These are phyloP conservation scores for Geotrichum fermentans DNA, from an alignment of 1,139 yeast species.

Conservation along the genomic window DNA sequence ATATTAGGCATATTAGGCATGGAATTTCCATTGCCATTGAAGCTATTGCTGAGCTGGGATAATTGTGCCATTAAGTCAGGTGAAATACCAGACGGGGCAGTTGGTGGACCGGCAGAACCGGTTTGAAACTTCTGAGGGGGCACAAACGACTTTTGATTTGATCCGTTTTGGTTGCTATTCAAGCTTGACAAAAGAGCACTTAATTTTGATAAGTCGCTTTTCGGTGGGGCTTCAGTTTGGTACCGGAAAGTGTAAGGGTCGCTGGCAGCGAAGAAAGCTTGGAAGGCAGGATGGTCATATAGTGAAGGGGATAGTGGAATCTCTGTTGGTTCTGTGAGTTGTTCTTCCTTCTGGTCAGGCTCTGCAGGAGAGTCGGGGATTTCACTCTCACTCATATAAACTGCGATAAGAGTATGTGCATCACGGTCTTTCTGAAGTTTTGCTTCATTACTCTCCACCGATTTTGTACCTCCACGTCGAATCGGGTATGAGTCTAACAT, in stretches of 20 bases:
- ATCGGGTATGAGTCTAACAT: constrained; percentile 26
- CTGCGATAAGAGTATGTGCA: constrained; percentile 28
- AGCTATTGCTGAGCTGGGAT: neutral
- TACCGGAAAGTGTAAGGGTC: constrained; percentile 4
- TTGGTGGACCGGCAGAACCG: neutral
- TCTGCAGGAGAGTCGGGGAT: constrained; percentile 34
- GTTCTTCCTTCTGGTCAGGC: constrained; percentile 23
- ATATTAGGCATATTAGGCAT: neutral
- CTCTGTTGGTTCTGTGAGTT: constrained; percentile 15
- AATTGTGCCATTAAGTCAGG: neutral
- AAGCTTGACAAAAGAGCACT: neutral
- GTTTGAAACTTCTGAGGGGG: neutral
- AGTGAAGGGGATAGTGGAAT: constrained; percentile 22
- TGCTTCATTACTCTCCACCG: constrained; percentile 31
- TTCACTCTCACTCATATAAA: constrained; percentile 29
- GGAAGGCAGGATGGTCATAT: constrained; percentile 18
- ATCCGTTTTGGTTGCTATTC: neutral
- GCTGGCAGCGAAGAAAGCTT: constrained; percentile 3
- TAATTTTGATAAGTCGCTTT: neutral
- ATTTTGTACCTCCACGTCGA: constrained; percentile 33
- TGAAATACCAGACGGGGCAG: neutral
- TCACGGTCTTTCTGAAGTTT: constrained; percentile 31
- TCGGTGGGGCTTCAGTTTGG: neutral
- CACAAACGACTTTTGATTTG: neutral
- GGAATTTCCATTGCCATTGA: neutral